Evolutionary conservation across 2,329 filamentous ascomycete genomes (phyloP).

Genomic region (Lecanosticta acicola): DNA sequence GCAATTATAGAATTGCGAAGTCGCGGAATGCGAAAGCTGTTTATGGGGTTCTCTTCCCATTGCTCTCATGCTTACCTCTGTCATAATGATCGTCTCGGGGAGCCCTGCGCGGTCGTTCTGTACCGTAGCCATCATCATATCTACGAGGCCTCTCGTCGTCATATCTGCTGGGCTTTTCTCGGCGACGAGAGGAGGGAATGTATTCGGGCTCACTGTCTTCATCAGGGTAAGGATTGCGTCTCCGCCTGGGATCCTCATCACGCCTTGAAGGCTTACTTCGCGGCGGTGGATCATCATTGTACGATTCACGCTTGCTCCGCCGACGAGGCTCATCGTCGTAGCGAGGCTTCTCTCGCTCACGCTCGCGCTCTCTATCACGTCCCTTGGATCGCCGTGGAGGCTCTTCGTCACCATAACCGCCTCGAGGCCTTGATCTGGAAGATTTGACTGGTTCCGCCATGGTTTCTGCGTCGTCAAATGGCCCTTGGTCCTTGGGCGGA

Average conservation of each 20-base stretch:
- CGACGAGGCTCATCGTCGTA: slow-evolving; percentile 12
- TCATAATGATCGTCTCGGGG: slow-evolving; percentile 20
- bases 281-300: slow-evolving; percentile 13
- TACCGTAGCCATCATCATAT: slow-evolving; percentile 28
- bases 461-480: slow-evolving; percentile 2
- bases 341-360: slow-evolving; percentile 8
- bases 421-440: slow-evolving; percentile 1
- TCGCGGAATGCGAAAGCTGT: too few relatives aligned
- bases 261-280: slow-evolving; percentile 11
- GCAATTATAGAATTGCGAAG: too few relatives aligned
- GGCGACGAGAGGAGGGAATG: slow-evolving; percentile 14
- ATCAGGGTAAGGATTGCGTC: slow-evolving; percentile 10
- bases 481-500: background rate
- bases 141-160: background rate
- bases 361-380: slow-evolving; percentile 10
- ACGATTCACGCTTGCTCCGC: slow-evolving; percentile 17
- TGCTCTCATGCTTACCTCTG: background rate
- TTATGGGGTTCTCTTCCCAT: background rate
- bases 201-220: slow-evolving; percentile 19
- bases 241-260: slow-evolving; percentile 3
- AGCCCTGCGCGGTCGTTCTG: slow-evolving; percentile 23
- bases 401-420: slow-evolving; percentile 6
- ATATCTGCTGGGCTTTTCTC: slow-evolving; percentile 14
- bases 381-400: slow-evolving; percentile 8
- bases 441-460: slow-evolving; percentile 5